Base-by-base conservation (phyloP, 257 asterid genomes). In the Jasminum sambac region DNA sequence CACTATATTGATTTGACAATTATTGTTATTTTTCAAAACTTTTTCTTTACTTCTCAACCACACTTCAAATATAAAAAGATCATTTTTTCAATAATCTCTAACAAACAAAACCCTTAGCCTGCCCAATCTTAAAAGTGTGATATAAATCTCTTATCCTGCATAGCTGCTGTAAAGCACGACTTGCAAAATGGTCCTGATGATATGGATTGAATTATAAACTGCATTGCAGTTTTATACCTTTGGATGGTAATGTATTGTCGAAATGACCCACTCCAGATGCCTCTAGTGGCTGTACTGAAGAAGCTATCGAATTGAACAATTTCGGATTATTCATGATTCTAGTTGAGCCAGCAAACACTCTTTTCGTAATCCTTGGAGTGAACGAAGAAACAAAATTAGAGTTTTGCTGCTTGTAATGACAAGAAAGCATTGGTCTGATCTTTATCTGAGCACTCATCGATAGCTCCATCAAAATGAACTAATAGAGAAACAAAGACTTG, bases 201-300 rank as follows among this genome's bases (percentile, higher is more conserved):
- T 52, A 52, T 52, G 4, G 7, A 46, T 9, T 9, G 17, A 50
- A 17, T 5, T n/a, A 52, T 52, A 7, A 1, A 52, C 9, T 5
- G 61, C 30, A 55, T 21, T 52, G 8, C 11, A 30, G 0, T 52
- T 55, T 21, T 39, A 34, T 76, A 92, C 98, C 91, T 72, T 85
- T 83, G 72, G 95, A 87, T 52, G 97, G 97, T 50, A 86, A 84
- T 7, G 87, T 84, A 78, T 90, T 92, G 72, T 79, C 87, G 59
- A 86, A 84, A 68, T 72, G 87, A 36, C 67, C 81, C 44, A 59
- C 46, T 21, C 60, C 60, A 25, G 87, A 73, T 57, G 86, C 73
- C 69, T 78, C 91, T 52, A 82, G 11, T 16, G 96, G 95, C 70
- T 84, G 89, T 81, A 79, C 69, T 19, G 97, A 86, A 78, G 96